Base-by-base conservation (phyloP, 805 yeast species). In the Saturnispora sanitii region DNA sequence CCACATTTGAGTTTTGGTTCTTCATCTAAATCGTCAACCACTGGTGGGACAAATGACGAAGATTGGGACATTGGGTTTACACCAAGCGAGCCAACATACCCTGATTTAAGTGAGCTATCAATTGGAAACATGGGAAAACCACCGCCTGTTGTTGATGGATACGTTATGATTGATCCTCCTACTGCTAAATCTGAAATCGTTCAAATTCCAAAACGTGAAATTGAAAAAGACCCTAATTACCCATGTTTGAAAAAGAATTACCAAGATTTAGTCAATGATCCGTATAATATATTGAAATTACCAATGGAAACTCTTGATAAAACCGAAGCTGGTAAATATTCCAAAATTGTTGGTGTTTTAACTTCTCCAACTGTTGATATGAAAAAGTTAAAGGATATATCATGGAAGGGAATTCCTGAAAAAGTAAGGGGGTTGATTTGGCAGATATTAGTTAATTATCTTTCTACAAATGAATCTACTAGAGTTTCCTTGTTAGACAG, bases 341-440 rank as follows among this genome's bases (percentile, higher is more conserved):
- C 70, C 36, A 77, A 77, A 56, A 86, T 87, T 58, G 80, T 79
- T 41, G 67, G 68, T 23, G 67, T 85, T 3, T 60, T 90, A 26
- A 61, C 65, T 6, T 62, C 60, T 20, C 68, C 68, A 40, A 64
- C 66, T n/a, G 76, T 88, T 28, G 83, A 85, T 48, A 58, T 84
- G 44, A 70, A 68, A 37, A 87, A 79, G 38, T 66, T 92, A 40
- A 71, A 85, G 46, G 77, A 82, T 54, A 69, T 87, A 38, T 74
- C 96, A 15, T 92, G 98, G 97, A 82, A 88, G 52, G 98, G 99
- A 2, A 75, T 92, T 5, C 97, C 98, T 0, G 64, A 71, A 11
- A 79, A 78, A 43, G 67, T 87, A 43, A 68, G 97, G 44, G 83
- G 96, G 0, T 62, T 80, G 31, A 76, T 83, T 11, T 92, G 98